Conservation (phyloP, 352 stramenopile species). For the Phytophthora rubi region DNA sequence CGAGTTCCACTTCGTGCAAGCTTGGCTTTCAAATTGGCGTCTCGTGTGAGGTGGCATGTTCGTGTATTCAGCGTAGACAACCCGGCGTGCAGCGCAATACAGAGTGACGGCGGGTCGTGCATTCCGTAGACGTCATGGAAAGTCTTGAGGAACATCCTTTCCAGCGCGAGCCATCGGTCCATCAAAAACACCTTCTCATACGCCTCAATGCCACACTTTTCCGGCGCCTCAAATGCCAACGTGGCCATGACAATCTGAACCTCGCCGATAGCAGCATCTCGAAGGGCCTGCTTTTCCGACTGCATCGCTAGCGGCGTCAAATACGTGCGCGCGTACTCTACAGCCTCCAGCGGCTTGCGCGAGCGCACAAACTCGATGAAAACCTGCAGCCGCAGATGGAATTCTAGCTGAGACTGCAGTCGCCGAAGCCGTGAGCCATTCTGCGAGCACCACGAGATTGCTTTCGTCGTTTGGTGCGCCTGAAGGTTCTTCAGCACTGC, state of each 20-base stretch:
- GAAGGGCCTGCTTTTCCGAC: constrained; percentile 55
- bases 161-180: constrained; percentile 63
- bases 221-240: constrained; percentile 68
- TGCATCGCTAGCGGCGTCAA: constrained; percentile 76
- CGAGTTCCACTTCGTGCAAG: constrained; percentile 29
- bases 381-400: constrained; percentile 75
- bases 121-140: constrained; percentile 78
- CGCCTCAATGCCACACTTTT: constrained; percentile 63
- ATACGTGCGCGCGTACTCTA: constrained; percentile 69
- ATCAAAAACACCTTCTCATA: constrained; percentile 73
- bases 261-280: constrained; percentile 62
- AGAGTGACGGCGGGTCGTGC: constrained; percentile 69
- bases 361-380: constrained; percentile 84
- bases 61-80: constrained; percentile 81
- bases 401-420: constrained; percentile 74
- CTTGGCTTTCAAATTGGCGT: constrained; percentile 46
- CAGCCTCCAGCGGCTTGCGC: constrained; percentile 70
- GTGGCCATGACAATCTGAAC: constrained; percentile 81
- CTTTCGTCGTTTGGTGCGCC: constrained; percentile 49
- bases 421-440: constrained; percentile 78
- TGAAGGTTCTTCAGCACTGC: constrained; percentile 63
- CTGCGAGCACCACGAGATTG: constrained; percentile 73
- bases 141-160: constrained; percentile 63
- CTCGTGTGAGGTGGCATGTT: constrained; percentile 64
- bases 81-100: constrained; percentile 67